phyloP scores from a whole-genome alignment of 176 grass and related monocot genomes.

The Bolboschoenus planiculmis region DNA sequence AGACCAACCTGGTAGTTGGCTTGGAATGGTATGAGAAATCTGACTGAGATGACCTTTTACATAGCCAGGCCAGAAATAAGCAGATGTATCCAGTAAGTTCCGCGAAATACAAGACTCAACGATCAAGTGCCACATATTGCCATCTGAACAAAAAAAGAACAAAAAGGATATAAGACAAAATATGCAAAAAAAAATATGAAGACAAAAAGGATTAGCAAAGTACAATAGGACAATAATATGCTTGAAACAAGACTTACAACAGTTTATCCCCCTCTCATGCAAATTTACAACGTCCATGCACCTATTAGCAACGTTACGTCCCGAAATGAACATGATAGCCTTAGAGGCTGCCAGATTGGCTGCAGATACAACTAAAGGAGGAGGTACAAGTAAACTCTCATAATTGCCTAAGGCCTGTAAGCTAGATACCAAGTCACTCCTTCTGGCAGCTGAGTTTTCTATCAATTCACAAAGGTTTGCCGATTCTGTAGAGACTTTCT shows the following conservation, averaged over 20 bases:
- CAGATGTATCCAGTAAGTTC: conserved; percentile 79
- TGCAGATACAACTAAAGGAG: conserved; percentile 55
- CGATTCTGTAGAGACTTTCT: not conserved
- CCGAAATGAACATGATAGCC: conserved; percentile 75
- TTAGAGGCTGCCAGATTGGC: conserved; percentile 85
- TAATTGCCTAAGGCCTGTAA: conserved; percentile 79
- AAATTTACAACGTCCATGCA: conserved; percentile 48
- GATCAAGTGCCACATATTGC: conserved; percentile 94
- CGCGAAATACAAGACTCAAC: conserved; percentile 94
- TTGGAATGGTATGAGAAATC: conserved; percentile 46
- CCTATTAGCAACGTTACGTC: conserved; percentile 45
- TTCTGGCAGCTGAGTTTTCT: conserved; percentile 36
- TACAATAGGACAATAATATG: conserved; percentile 8
- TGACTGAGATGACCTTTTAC: conserved; percentile 51
- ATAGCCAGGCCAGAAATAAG: conserved; percentile 86
- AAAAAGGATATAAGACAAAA: conserved; percentile 5
- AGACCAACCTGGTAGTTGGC: conserved; percentile 76
- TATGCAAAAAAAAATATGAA: not conserved
- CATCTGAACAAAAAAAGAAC: conserved; percentile 51
- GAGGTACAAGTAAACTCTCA: conserved; percentile 79
- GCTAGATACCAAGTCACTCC: conserved; percentile 68
- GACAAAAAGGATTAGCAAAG: conserved; percentile 1
- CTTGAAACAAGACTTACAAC: conserved; percentile 42
- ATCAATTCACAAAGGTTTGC: conserved; percentile 31
- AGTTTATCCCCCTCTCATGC: conserved; percentile 47